These are phyloP conservation scores for Arthrobotrys entomopaga DNA, from an alignment of 2,329 filamentous ascomycete species.

Conservation along the genomic window DNA sequence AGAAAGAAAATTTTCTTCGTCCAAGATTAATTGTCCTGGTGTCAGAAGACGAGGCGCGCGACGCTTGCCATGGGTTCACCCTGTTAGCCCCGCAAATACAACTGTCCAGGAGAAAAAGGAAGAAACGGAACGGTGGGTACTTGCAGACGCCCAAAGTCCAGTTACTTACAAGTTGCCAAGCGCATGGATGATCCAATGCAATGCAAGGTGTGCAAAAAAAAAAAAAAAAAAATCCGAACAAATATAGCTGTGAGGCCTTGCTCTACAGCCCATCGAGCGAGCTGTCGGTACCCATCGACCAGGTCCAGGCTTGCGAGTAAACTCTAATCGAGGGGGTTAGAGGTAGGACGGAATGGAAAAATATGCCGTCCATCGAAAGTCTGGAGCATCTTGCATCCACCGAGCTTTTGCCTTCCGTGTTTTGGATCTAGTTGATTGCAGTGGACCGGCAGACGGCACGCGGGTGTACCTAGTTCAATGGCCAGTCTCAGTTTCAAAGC, in stretches of 20 bases:
- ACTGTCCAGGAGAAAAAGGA: slow-evolving; percentile 41
- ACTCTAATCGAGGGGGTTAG: slow-evolving; percentile 6
- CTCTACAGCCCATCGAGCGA: background rate
- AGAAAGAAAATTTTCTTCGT: slow-evolving; percentile 26
- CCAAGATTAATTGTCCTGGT: slow-evolving; percentile 33
- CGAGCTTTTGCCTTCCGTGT: slow-evolving; percentile 31
- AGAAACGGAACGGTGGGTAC: slow-evolving; percentile 38
- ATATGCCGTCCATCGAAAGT: background rate
- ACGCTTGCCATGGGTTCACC: slow-evolving; percentile 53
- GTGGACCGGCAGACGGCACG: slow-evolving; percentile 35
- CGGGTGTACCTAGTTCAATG: slow-evolving; percentile 36
- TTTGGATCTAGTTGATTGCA: slow-evolving; percentile 26
- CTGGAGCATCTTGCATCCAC: background rate
- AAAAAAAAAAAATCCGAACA: slow-evolving; percentile 43
- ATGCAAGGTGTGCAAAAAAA: slow-evolving; percentile 47
- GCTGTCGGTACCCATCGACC: slow-evolving; percentile 13
- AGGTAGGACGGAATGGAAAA: slow-evolving; percentile 37
- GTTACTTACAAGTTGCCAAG: no score
- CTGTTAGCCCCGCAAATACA: slow-evolving; percentile 55
- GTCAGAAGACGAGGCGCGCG: slow-evolving; percentile 44
- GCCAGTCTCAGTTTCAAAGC: slow-evolving; percentile 47
- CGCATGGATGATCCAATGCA: no score
- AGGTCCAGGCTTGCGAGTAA: slow-evolving; percentile 24
- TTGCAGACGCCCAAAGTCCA: slow-evolving; percentile 28
- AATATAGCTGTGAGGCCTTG: slow-evolving; percentile 2